phyloP scores from a whole-genome alignment of 2,329 filamentous ascomycete genomes.

The Clathrospora elynae region DNA sequence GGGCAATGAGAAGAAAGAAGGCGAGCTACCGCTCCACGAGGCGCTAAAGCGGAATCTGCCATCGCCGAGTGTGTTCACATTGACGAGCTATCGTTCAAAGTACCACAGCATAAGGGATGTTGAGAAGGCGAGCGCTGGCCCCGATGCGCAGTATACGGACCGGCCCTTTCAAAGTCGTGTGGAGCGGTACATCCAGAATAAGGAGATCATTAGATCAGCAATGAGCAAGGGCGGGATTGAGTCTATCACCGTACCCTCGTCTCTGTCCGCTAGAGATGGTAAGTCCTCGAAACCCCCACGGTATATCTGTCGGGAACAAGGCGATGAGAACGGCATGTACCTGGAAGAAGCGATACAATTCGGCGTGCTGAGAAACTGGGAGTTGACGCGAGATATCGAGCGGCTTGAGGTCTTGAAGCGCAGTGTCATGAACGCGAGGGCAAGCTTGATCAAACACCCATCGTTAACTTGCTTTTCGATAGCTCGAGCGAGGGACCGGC shows the following conservation, averaged over 20 bases:
- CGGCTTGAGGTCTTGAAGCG: not conserved
- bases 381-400: constrained; percentile 7
- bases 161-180: not conserved
- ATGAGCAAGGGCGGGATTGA: no score
- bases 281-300: not conserved
- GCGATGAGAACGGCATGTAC: not conserved
- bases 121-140: not conserved
- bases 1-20: not conserved
- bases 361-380: not conserved
- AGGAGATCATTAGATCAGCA: not conserved
- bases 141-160: not conserved
- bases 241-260: no score
- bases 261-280: no score
- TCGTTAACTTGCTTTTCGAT: not conserved
- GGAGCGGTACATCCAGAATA: not conserved
- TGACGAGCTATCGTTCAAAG: constrained; percentile 1
- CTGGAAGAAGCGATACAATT: not conserved
- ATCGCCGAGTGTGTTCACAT: not conserved
- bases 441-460: not conserved
- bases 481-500: no score
- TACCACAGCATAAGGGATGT: not conserved
- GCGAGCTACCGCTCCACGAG: not conserved
- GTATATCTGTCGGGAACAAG: not conserved
- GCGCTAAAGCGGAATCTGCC: not conserved
- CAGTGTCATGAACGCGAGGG: not conserved